These are phyloP conservation scores for Chaetomium sp. DNA, from an alignment of 2,329 filamentous ascomycete species.

Conservation along the genomic window DNA sequence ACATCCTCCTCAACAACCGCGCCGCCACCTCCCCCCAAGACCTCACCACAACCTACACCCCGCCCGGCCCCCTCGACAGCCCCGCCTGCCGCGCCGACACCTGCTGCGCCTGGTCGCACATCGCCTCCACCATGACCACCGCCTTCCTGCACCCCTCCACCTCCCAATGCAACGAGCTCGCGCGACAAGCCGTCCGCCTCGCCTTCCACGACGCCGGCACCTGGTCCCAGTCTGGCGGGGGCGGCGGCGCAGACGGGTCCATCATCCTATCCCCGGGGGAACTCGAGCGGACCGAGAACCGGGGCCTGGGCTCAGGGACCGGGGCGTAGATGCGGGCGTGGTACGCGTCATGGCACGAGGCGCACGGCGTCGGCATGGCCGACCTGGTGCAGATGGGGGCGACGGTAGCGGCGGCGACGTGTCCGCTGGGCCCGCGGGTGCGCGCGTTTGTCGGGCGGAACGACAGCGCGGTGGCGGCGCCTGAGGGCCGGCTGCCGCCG, in stretches of 20 bases:
- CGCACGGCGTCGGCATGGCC: conserved; percentile 22
- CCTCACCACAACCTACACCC: conserved; percentile 3
- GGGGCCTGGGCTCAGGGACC: not conserved
- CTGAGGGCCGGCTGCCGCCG: conserved; percentile 12
- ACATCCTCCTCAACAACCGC: conserved; percentile 12
- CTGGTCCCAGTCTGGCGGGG: conserved; percentile 5
- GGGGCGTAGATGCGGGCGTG: conserved; percentile 10
- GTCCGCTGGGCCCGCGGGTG: conserved; percentile 23
- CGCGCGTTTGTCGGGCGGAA: conserved; percentile 21
- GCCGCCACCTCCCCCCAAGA: conserved; percentile 4
- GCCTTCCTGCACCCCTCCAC: not conserved
- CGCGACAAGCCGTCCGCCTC: conserved; percentile 23
- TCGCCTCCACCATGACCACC: conserved; percentile 13
- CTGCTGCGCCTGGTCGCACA: conserved; percentile 24
- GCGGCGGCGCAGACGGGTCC: conserved; percentile 24
- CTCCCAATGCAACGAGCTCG: conserved; percentile 18
- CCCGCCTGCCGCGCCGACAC: conserved; percentile 7
- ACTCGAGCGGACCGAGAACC: conserved; percentile 18
- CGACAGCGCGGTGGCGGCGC: conserved; percentile 4
- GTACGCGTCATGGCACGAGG: conserved; percentile 2
- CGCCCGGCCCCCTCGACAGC: conserved; percentile 7
- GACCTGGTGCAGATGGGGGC: conserved; percentile 24
- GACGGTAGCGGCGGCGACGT: conserved; percentile 18
- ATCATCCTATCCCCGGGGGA: conserved; percentile 17
- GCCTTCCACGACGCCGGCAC: conserved; percentile 27